These are phyloP conservation scores for Lodderomyces theae DNA, from an alignment of 1,139 yeast genomes.

Conservation along the genomic window DNA sequence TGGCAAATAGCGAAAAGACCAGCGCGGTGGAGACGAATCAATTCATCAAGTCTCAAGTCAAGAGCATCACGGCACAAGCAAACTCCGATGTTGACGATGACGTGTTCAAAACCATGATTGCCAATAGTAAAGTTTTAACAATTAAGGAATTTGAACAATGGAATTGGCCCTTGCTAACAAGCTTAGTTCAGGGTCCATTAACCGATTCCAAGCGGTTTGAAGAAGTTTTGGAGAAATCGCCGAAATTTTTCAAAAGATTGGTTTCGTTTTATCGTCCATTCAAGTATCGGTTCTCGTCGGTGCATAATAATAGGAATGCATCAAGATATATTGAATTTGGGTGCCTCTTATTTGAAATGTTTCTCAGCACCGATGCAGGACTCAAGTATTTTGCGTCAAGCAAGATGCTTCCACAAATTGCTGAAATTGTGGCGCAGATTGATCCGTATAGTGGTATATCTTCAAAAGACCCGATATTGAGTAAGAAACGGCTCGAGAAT, in stretches of 20 bases:
- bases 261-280: constrained; percentile 89
- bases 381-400: constrained; percentile 64
- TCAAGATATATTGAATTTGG: constrained; percentile 68
- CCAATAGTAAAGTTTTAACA: constrained; percentile 67
- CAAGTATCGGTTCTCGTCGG: constrained; percentile 75
- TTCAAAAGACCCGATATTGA: constrained; percentile 72
- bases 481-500: constrained; percentile 54
- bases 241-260: constrained; percentile 82
- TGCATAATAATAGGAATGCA: constrained; percentile 44
- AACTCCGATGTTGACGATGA: constrained; percentile 64
- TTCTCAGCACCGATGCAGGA: constrained; percentile 66
- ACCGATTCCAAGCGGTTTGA: constrained; percentile 69
- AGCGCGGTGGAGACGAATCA: constrained; percentile 16
- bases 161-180: constrained; percentile 78
- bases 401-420: constrained; percentile 79
- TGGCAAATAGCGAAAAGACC: constrained; percentile 11
- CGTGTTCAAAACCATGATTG: constrained; percentile 64
- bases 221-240: constrained; percentile 67
- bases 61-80: constrained; percentile 42
- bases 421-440: constrained; percentile 83
- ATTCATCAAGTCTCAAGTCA: constrained; percentile 29
- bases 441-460: constrained; percentile 77
- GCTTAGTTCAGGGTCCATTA: constrained; percentile 77
- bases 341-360: constrained; percentile 62
- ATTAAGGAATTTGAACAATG: constrained; percentile 81